Conservation (phyloP, 495 filamentous ascomycete genomes). For the Evernia prunastri region DNA sequence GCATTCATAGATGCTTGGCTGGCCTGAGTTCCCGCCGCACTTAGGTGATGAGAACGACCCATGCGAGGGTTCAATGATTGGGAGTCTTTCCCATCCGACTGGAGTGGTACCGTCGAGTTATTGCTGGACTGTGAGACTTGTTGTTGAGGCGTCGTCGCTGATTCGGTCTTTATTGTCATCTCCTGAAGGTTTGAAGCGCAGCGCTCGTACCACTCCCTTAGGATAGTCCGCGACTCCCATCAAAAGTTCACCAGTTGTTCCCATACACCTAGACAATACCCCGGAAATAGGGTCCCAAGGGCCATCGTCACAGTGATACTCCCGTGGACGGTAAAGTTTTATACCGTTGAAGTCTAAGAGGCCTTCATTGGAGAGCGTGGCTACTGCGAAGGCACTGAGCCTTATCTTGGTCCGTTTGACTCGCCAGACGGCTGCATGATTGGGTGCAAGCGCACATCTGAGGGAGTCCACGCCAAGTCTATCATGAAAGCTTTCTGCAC, state of each 20-base stretch:
- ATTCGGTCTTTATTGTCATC: conserved; percentile 5
- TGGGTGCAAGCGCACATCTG: conserved; percentile 58
- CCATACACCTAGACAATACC: conserved; percentile 63
- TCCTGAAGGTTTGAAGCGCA: conserved; percentile 43
- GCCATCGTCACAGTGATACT: conserved; percentile 67
- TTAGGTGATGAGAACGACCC: no score
- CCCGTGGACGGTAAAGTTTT: conserved; percentile 61
- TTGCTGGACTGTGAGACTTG: no score
- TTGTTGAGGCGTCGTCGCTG: no score
- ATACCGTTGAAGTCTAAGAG: conserved; percentile 56
- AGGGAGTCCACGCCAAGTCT: conserved; percentile 54
- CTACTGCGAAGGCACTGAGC: conserved; percentile 63
- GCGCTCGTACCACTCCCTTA: conserved; percentile 50
- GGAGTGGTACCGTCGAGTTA: no score
- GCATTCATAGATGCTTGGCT: conserved; percentile 43
- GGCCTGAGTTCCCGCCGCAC: conserved; percentile 14
- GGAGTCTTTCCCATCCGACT: no score
- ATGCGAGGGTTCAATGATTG: conserved; percentile 17
- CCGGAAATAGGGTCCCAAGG: conserved; percentile 71
- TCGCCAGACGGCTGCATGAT: conserved; percentile 64
- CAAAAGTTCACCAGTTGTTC: conserved; percentile 64
- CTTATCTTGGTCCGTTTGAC: conserved; percentile 55
- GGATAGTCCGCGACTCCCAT: conserved; percentile 83
- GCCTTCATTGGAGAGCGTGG: conserved; percentile 56
- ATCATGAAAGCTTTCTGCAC: conserved; percentile 62